Evolutionary conservation across 129 eudicot genomes (phyloP), one percentile per base, ranked within the genome.

Genomic region (Solidago caesia): DNA sequence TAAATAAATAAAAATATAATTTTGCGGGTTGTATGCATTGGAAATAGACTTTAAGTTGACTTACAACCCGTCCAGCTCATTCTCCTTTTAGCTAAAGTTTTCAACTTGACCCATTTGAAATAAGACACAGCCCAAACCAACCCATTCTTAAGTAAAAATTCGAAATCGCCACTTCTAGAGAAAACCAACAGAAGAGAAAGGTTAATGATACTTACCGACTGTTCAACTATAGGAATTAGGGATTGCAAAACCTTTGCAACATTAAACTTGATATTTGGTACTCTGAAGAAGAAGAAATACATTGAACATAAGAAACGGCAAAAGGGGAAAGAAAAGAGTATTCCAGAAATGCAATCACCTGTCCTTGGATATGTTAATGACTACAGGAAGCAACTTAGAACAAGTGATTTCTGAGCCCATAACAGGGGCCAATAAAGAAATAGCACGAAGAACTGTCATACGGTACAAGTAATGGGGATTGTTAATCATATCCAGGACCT

Each of bases 201-300:
- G 21, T 68, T 14, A 75, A 61, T 68, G 64, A 39, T 61, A 70
- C 94, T 82, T 76, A 94, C 99, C 39, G 97, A 79, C 42, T 85
- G 91, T 57, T 94, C 99, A 61, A 94, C 99, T 7, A 94, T 91
- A 63, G 96, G 85, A 71, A 87, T 76, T 47, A 94, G 80, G 62
- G 97, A 91, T 58, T 91, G 97, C 84, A 94, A 75, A 69, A 94
- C 99, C 91, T 94, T 94, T 33, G 99, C 99, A 44, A 87, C 99
- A 58, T 94, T 94, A 71, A 94, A 94, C 71, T 90, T 94, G 75
- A 94, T 91, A 82, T 90, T 90, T 26, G 97, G 96, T 65, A 94
- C 99, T 78, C 99, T 94, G 83, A 13, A 72, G 79, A 67, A 39
- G 26, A 76, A 39, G 26, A 76, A 52, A 52, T 7, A 16, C 46